These are phyloP conservation scores for Phyllostachys edulis DNA, from an alignment of 176 grass and related monocot genomes.

Conservation along the genomic window DNA sequence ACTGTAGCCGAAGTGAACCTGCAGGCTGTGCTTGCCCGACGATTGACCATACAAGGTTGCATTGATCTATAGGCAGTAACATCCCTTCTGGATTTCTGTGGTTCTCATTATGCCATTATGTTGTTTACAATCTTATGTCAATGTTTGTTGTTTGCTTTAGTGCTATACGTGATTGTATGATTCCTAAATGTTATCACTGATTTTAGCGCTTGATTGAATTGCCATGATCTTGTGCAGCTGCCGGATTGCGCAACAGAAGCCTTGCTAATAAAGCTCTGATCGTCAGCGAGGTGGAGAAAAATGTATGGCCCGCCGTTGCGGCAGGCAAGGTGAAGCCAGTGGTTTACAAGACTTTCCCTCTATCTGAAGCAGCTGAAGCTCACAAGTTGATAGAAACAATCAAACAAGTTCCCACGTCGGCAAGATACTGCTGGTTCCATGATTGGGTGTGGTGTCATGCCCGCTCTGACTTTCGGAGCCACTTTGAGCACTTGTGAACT, in stretches of 20 bases:
- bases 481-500: background rate
- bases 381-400: conserved; percentile 82
- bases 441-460: background rate
- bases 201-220: background rate
- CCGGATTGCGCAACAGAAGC: conserved; percentile 67
- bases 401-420: conserved; percentile 71
- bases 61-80: background rate
- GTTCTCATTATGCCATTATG: background rate
- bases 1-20: conserved; percentile 47
- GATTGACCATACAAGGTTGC: conserved; percentile 74
- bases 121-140: background rate
- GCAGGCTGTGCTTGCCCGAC: conserved; percentile 54
- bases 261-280: conserved; percentile 70
- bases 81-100: background rate
- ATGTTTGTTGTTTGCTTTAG: background rate
- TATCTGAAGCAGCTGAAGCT: conserved; percentile 73
- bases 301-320: conserved; percentile 69
- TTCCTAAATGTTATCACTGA: background rate
- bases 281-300: conserved; percentile 68
- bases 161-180: background rate
- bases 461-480: background rate
- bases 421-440: conserved; percentile 85
- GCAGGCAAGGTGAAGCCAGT: conserved; percentile 76
- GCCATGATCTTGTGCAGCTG: conserved; percentile 45
- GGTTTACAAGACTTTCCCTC: conserved; percentile 58